Base-by-base conservation (phyloP, 768 basidiomycete genomes). In the Phallus indusiatus region DNA sequence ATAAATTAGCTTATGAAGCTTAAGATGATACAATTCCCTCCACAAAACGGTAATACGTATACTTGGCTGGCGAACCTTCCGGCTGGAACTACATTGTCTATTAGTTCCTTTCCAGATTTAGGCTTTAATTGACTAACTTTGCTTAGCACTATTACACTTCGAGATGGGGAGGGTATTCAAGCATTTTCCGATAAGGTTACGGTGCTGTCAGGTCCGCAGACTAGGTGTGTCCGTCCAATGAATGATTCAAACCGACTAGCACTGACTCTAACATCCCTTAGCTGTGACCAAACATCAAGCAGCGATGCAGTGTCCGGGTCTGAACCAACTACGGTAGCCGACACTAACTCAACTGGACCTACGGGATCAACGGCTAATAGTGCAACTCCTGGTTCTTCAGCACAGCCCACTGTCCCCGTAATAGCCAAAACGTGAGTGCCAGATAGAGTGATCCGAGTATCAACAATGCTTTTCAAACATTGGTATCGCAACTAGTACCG, bases 51-150 rank as follows among this genome's bases (percentile, higher is more conserved):
- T 0, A 78, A 65, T 7, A 66, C 63, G 48, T 64, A 72, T 60
- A 84, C 83, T 5, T 89, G 85, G 85, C 65, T 35, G 7, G 81
- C 81, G 46, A 75, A 84, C 64, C 64, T 86, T 10, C 61, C 64
- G 0, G 49, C 69, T 1, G 75, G 75, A 21, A 77, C 76, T 16
- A 60, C 64, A 34, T 73, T 85, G 86, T 87, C 64, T 63, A 78
- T 70, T 12, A 24, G 51, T 0, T 53, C 22, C 37, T 9, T 36
- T 11, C 53, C 61, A 42, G n/a, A 35, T n/a, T 47, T 36, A 53
- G 22, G 18, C 36, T 6, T 21, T 37, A 47, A 55, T 35, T 63
- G 9, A 66, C 35, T 8, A 22, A 37, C 34, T 3, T 14, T 62
- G 12, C 24, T 12, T 54, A 89, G 86, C 63, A 78, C 79, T n/a